These are phyloP conservation scores for Pyrenula massariospora DNA, from an alignment of 495 filamentous ascomycete genomes.

Conservation along the genomic window DNA sequence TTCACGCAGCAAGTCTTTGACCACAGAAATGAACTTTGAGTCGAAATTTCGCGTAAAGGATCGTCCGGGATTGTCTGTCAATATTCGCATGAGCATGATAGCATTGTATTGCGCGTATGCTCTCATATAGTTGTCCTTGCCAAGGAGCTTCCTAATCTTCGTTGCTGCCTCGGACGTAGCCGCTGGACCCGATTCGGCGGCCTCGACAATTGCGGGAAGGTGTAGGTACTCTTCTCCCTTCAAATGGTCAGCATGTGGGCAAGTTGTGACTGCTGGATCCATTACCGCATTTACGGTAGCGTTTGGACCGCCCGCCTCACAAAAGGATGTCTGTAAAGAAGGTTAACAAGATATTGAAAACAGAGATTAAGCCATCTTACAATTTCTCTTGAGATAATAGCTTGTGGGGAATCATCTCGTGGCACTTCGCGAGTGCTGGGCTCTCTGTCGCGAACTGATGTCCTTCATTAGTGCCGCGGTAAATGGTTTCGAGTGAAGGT, in stretches of 20 bases:
- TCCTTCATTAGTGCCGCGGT: not conserved
- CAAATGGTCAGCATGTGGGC: conserved; percentile 1
- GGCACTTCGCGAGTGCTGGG: not conserved
- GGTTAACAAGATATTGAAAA: conserved; percentile 10
- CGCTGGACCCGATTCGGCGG: conserved; percentile 78
- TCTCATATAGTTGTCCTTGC: conserved; percentile 47
- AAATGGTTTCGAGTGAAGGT: not conserved
- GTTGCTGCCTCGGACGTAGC: conserved; percentile 70
- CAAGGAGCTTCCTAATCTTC: conserved; percentile 71
- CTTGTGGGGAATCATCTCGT: conserved; percentile 35
- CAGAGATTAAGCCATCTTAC: conserved; percentile 26
- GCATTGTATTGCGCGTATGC: conserved; percentile 84
- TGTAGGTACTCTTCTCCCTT: conserved; percentile 82
- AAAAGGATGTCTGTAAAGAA: conserved; percentile 49
- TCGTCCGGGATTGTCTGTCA: conserved; percentile 80
- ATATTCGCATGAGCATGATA: conserved; percentile 89
- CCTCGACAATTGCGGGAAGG: conserved; percentile 90
- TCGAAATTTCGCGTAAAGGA: conserved; percentile 84
- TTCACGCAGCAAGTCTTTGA: conserved; percentile 65
- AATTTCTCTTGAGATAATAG: conserved; percentile 33
- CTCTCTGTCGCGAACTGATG: not conserved
- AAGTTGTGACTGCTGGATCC: too few species aligned
- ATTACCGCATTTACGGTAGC: conserved; percentile 50
- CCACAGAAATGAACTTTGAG: conserved; percentile 58
- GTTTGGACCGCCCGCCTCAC: conserved; percentile 57